These are phyloP conservation scores for Penicillium simplicissimum DNA, from an alignment of 495 filamentous ascomycete species.

Conservation along the genomic window DNA sequence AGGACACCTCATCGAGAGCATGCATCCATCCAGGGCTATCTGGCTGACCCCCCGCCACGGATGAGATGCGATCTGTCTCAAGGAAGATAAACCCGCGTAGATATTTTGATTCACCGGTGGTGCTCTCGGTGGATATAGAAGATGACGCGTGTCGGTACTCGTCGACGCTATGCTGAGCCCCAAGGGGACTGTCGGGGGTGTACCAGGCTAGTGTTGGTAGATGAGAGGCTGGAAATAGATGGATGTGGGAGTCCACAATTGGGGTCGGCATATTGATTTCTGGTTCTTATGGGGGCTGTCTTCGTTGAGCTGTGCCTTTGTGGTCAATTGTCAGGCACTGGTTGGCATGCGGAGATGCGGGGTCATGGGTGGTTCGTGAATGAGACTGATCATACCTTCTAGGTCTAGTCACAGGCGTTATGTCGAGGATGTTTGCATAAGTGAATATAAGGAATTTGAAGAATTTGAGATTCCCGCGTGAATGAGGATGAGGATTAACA, in stretches of 20 bases:
- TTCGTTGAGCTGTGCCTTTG: neutral
- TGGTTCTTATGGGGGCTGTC: neutral
- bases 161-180: slow-evolving; percentile 59
- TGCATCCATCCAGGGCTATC: slow-evolving; percentile 50
- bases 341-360: slow-evolving; percentile 9
- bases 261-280: slow-evolving; percentile 30
- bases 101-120: slow-evolving; percentile 15
- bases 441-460: neutral
- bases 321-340: neutral
- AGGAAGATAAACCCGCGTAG: slow-evolving; percentile 74
- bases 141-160: slow-evolving; percentile 51
- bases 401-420: neutral
- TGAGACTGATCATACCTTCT: neutral
- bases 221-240: slow-evolving; percentile 73
- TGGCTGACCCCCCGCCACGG: slow-evolving; percentile 36
- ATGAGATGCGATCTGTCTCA: slow-evolving; percentile 74
- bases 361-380: neutral
- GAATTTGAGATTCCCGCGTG: neutral
- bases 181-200: slow-evolving; percentile 53
- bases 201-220: slow-evolving; percentile 66
- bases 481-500: neutral
- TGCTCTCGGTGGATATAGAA: slow-evolving; percentile 11
- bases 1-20: slow-evolving; percentile 71
- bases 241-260: slow-evolving; percentile 84
- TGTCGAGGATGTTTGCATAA: neutral